Conservation (phyloP, 225 moss, liverwort and hornwort species). For the Rhytidiadelphus loreus region DNA sequence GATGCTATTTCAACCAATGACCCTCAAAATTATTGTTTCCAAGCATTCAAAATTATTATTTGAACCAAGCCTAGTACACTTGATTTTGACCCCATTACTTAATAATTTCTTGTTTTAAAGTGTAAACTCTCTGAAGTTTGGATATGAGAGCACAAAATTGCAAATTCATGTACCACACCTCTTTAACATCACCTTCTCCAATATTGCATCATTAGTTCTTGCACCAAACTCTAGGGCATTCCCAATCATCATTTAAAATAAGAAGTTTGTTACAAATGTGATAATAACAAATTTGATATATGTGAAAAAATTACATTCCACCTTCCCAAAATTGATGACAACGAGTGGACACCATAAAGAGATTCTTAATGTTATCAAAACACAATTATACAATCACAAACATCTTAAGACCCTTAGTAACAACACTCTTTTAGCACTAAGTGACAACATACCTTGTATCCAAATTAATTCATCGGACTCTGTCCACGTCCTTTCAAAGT, state of each 20-base stretch:
- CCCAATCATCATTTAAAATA: background rate
- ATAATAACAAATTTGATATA: background rate
- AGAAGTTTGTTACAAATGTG: background rate
- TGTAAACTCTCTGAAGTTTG: accelerated
- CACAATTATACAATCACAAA: background rate
- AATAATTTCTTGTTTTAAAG: background rate
- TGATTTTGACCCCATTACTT: background rate
- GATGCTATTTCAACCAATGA: too few relatives aligned
- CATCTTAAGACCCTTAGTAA: too few relatives aligned
- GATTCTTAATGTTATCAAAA: background rate
- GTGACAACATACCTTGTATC: too few relatives aligned
- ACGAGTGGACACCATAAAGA: background rate
- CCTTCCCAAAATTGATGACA: background rate
- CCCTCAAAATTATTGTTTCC: too few relatives aligned
- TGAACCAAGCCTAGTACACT: background rate
- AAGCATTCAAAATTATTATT: too few relatives aligned
- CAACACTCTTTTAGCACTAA: too few relatives aligned
- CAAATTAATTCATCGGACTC: background rate
- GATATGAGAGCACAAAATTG: background rate
- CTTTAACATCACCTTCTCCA: background rate
- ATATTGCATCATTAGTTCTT: background rate
- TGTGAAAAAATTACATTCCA: background rate
- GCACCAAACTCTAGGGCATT: background rate
- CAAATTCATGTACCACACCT: background rate
- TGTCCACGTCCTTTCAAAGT: background rate